These are phyloP conservation scores for Penicillium rolfsii DNA, from an alignment of 2,329 filamentous ascomycete species.

Conservation along the genomic window DNA sequence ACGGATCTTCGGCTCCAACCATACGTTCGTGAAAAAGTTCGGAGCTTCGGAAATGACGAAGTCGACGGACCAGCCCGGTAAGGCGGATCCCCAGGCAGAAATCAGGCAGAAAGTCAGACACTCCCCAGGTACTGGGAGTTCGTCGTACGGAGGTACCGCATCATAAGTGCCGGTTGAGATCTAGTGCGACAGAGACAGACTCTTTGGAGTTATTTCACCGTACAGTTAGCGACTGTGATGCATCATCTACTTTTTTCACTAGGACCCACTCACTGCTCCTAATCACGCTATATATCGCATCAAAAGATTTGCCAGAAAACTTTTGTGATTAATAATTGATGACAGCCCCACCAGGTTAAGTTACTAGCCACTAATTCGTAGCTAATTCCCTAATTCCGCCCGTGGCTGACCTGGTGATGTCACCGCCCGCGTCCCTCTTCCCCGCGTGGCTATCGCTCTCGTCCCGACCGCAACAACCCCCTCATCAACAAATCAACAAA, in stretches of 20 bases:
- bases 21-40: neutral
- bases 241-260: neutral
- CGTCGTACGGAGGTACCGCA: no score
- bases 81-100: neutral
- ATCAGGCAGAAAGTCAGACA: neutral
- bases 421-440: neutral
- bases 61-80: neutral
- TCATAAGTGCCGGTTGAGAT: no score
- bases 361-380: neutral
- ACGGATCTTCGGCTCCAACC: neutral
- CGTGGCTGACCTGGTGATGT: neutral
- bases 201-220: no score
- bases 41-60: neutral
- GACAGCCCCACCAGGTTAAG: neutral
- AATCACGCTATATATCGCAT: neutral
- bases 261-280: no score
- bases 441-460: neutral
- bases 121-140: neutral
- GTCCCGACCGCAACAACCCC: neutral
- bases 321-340: neutral
- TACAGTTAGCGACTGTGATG: neutral
- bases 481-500: constrained; percentile 4
- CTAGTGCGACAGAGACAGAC: no score
- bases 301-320: neutral
- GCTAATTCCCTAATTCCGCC: neutral